These are phyloP conservation scores for Chamaenerion angustifolium DNA, from an alignment of 345 rosid genomes.

Conservation along the genomic window DNA sequence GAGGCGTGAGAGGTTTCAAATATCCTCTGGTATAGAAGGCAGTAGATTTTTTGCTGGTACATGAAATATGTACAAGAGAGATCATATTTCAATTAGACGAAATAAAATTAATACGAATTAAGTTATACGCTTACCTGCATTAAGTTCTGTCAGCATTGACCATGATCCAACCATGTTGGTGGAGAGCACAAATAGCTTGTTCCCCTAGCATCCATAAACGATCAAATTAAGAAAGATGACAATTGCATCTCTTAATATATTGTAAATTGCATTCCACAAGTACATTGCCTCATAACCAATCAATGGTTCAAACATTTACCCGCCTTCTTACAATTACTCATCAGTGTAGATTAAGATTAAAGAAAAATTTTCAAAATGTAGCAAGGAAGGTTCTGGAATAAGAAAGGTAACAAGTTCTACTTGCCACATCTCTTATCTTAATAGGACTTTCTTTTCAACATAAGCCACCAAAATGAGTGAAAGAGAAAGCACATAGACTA, in stretches of 20 bases:
- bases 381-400: too few relatives aligned
- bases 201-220: conserved; percentile 46
- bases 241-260: background rate
- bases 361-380: too few relatives aligned
- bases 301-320: too few relatives aligned
- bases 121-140: conserved; percentile 45
- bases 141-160: conserved; percentile 67
- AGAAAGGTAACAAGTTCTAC: too few relatives aligned
- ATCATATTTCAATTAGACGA: conserved; percentile 1
- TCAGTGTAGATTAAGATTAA: too few relatives aligned
- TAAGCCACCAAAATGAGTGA: conserved; percentile 3
- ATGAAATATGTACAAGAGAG: background rate
- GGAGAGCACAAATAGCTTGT: conserved; percentile 49
- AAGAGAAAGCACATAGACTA: conserved; percentile 1
- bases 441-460: background rate
- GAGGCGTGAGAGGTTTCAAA: conserved; percentile 67
- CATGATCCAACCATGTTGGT: conserved; percentile 53
- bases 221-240: conserved; percentile 1
- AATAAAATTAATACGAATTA: background rate
- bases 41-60: conserved; percentile 68
- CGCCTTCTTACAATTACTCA: too few relatives aligned
- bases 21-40: conserved; percentile 47
- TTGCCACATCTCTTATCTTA: background rate
- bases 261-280: too few relatives aligned
- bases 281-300: too few relatives aligned